Evolutionary conservation across 257 asterid species (phyloP), one percentile per base, ranked within the genome.

Genomic region (Paulownia fortunei): DNA sequence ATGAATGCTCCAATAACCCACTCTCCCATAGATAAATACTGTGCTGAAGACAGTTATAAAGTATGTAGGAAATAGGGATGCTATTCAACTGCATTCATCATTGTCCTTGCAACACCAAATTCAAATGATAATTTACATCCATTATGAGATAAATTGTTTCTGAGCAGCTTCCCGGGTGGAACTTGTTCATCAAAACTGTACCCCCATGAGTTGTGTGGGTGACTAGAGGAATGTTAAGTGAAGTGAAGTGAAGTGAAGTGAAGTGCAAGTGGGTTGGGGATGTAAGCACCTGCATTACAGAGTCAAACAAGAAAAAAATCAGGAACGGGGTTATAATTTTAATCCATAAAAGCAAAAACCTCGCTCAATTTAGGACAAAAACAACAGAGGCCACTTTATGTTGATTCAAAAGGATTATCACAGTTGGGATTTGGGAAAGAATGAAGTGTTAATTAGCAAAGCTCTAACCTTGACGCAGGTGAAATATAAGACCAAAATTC

Each of bases 1-100:
- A 92, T 89, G 89, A 89, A 80, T 73, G 98, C 98, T 74, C 98
- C 98, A 81, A 94, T 80, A 34, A 94, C 87, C 98, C 98, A 92
- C 91, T 92, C 96, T 76, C 97, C 98, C 96, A 94, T 94, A 54
- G 92, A 82, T 83, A 37, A 69, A 79, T 70, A 54, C 58, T 26
- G 46, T 59, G 56, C 44, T 27, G 76, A 72, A 77, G 80, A 32
- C 77, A 70, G 76, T 39, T 79, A 61, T 15, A 67, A 51, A 10
- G 12, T 69, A 36, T 60, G 78, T 64, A 9, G 84, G 42, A 69
- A 72, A 77, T 42, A 60, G 78, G 21, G 68, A 62, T 41, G 49
- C 79, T 78, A 79, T 76, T 79, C 80, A 76, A 67, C 82, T 55
- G 44, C 83, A 84, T 86, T 67, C 81, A 82, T 82, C 74, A 51